These are phyloP conservation scores for Botrytis cinerea DNA, from an alignment of 2,329 filamentous ascomycete genomes.

Conservation along the genomic window DNA sequence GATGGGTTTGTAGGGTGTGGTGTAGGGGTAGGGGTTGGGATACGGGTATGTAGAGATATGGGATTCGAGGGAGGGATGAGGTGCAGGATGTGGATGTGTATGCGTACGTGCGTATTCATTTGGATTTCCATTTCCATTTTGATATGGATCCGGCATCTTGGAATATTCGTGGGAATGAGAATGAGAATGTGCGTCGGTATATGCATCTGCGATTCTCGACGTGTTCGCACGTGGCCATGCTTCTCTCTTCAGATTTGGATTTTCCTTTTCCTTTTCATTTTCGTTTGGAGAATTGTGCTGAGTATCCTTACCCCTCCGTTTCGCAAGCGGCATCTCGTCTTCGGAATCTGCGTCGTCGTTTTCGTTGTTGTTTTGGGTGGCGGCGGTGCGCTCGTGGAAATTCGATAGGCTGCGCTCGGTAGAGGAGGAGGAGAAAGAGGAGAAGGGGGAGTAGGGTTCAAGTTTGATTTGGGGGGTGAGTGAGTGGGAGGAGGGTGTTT, in stretches of 20 bases:
- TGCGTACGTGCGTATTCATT: neutral
- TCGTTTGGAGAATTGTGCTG: neutral
- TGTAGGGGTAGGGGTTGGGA: neutral
- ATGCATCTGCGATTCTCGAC: neutral
- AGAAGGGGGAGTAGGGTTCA: neutral
- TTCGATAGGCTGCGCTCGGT: neutral
- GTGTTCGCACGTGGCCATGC: neutral
- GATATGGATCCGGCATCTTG: neutral
- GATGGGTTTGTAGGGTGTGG: neutral
- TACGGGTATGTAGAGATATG: too few relatives aligned
- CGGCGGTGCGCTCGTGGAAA: neutral
- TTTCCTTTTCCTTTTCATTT: neutral
- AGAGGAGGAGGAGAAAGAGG: neutral
- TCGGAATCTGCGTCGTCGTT: constrained; percentile 27
- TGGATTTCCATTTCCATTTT: neutral
- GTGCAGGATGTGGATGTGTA: too few relatives aligned
- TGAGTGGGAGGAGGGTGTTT: neutral
- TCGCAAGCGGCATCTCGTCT: constrained; percentile 36
- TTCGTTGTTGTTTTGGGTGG: neutral
- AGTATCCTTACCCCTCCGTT: constrained; percentile 22
- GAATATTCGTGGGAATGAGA: neutral
- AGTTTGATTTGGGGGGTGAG: neutral
- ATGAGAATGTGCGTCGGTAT: neutral
- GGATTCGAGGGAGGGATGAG: too few relatives aligned
- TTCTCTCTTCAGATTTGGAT: neutral